Evolutionary conservation across 345 rosid species (phyloP).

Genomic region (Cochlearia excelsa): DNA sequence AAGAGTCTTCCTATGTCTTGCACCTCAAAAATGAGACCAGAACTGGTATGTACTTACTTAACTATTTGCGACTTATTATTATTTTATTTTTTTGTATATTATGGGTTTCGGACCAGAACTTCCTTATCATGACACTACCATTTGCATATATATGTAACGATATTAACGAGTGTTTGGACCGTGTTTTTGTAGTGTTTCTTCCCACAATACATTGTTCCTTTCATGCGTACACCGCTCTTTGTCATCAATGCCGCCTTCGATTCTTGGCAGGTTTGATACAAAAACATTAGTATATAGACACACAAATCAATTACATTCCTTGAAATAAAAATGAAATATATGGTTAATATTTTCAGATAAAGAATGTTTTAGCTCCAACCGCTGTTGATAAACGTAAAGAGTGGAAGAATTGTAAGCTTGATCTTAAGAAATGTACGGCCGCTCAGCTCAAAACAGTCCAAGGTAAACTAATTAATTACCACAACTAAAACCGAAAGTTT

Average conservation of each 20-base stretch:
- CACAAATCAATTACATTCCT: too few relatives aligned
- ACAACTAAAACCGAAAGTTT: too few relatives aligned
- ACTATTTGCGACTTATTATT: too few relatives aligned
- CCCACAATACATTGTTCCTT: constrained; percentile 67
- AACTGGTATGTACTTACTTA: constrained; percentile 58
- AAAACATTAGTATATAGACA: too few relatives aligned
- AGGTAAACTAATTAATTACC: constrained; percentile 42
- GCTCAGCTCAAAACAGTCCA: constrained; percentile 65
- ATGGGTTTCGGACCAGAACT: too few relatives aligned
- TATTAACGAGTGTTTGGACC: neutral
- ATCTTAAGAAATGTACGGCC: constrained; percentile 57
- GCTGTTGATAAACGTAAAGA: constrained; percentile 58
- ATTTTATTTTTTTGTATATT: too few relatives aligned
- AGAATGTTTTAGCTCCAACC: constrained; percentile 76
- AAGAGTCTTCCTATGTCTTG: constrained; percentile 79
- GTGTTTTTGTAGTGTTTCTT: constrained; percentile 74
- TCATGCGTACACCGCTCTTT: constrained; percentile 72
- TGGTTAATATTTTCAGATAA: constrained; percentile 43
- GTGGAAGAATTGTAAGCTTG: constrained; percentile 82
- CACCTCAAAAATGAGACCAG: constrained; percentile 62
- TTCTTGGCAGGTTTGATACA: constrained; percentile 82
- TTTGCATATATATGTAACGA: neutral
- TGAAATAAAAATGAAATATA: too few relatives aligned
- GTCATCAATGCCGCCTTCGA: constrained; percentile 84
- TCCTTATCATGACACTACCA: too few relatives aligned